Evolutionary conservation across 495 filamentous ascomycete species (phyloP).

Genomic region (Penicillium coprophilum): DNA sequence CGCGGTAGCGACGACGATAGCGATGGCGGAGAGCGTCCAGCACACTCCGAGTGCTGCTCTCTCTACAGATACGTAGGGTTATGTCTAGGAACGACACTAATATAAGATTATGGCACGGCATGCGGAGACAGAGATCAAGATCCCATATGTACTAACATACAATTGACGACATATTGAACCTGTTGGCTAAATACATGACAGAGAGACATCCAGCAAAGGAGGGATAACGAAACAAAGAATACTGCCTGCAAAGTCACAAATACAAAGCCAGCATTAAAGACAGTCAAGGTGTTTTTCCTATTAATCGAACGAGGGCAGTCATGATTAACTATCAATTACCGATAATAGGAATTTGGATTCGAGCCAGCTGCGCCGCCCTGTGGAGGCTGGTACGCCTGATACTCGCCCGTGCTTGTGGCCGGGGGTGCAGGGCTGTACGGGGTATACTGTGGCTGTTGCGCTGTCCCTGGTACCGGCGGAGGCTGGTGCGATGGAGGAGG

Average conservation of each 20-base stretch:
- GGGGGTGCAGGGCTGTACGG: constrained; percentile 33
- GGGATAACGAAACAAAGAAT: constrained; percentile 1
- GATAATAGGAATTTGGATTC: constrained; percentile 47
- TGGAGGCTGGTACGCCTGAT: constrained; percentile 54
- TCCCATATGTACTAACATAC: constrained; percentile 13
- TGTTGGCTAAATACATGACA: constrained; percentile 16
- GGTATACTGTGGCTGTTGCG: constrained; percentile 47
- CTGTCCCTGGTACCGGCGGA: constrained; percentile 41
- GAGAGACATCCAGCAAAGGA: constrained; percentile 14
- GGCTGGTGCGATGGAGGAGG: constrained; percentile 50
- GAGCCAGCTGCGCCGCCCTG: constrained; percentile 32
- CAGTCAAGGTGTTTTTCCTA: constrained; percentile 1
- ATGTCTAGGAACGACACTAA: neutral
- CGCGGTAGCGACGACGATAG: too few relatives aligned
- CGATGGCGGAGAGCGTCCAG: too few relatives aligned
- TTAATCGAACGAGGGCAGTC: neutral
- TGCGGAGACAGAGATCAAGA: neutral
- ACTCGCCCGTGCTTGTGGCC: constrained; percentile 38
- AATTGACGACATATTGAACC: neutral
- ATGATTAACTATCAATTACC: constrained; percentile 23
- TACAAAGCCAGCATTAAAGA: constrained; percentile 4
- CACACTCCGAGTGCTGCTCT: too few relatives aligned
- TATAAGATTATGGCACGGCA: neutral
- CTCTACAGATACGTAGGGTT: too few relatives aligned
- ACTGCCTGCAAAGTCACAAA: neutral